Evolutionary conservation across 2,329 filamentous ascomycete species (phyloP).

Genomic region (Sporothrix dimorphospora): DNA sequence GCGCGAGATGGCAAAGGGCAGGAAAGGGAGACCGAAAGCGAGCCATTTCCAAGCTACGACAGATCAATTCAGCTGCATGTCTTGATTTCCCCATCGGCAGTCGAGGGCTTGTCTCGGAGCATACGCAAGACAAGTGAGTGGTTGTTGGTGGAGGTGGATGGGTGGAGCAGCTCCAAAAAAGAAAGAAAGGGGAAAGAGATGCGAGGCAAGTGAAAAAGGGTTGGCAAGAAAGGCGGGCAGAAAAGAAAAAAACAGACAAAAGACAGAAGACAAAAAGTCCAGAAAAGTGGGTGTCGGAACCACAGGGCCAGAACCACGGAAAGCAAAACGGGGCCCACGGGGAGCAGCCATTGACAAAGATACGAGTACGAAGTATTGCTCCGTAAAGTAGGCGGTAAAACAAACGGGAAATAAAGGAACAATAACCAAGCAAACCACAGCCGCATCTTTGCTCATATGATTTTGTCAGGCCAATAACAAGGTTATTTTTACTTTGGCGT

Average conservation of each 20-base stretch:
- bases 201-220: neutral
- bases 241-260: neutral
- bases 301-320: constrained; percentile 6
- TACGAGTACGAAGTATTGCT: neutral
- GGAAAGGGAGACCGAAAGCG: neutral
- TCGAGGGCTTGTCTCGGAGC: constrained; percentile 4
- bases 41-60: neutral
- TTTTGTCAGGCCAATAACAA: too few species aligned
- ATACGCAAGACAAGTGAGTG: constrained; percentile 6
- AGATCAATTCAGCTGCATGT: neutral
- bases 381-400: constrained; percentile 2
- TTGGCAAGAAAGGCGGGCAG: neutral
- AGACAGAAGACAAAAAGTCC: neutral
- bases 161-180: neutral
- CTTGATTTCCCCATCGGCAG: neutral
- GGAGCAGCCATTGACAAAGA: neutral
- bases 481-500: too few species aligned
- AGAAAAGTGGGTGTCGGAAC: neutral
- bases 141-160: neutral
- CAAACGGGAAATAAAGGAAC: neutral
- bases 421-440: too few species aligned
- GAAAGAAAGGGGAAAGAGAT: neutral
- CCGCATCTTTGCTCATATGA: too few species aligned
- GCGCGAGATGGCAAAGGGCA: neutral
- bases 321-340: neutral